A percentile compares a stretch with the other conserved stretches of the same genome.
These are phyloP conservation scores for Phoma sp. DNA, from an alignment of 2,329 filamentous ascomycete species.

Conservation along the genomic window DNA sequence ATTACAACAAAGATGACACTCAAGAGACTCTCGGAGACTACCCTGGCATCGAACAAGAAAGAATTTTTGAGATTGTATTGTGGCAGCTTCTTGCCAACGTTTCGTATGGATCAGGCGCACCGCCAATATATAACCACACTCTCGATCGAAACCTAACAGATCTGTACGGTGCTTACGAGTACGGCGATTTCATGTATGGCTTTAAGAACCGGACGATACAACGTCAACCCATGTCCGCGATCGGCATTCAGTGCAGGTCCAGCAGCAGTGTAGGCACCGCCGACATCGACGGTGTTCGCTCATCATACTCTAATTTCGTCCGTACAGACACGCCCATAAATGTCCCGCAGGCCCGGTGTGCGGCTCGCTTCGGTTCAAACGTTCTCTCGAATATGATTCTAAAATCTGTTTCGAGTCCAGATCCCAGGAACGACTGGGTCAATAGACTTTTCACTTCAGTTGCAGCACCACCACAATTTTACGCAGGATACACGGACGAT, in stretches of 20 bases:
- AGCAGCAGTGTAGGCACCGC: slow-evolving; percentile 18
- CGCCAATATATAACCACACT: not conserved
- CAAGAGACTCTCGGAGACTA: not conserved
- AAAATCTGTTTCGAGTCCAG: too few relatives aligned
- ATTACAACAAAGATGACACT: not conserved
- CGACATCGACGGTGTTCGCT: slow-evolving; percentile 10
- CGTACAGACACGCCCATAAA: slow-evolving; percentile 14
- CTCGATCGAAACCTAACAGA: slow-evolving; percentile 3
- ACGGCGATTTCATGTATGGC: not conserved
- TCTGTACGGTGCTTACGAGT: not conserved
- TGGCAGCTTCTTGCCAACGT: not conserved
- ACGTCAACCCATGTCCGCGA: slow-evolving; percentile 13
- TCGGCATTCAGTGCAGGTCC: slow-evolving; percentile 12
- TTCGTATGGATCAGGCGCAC: not conserved
- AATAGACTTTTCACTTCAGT: too few relatives aligned
- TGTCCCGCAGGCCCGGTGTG: not conserved
- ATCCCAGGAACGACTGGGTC: too few relatives aligned
- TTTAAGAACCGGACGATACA: not conserved
- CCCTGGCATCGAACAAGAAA: not conserved
- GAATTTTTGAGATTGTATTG: not conserved
- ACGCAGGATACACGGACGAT: too few relatives aligned
- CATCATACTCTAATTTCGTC: slow-evolving; percentile 14
- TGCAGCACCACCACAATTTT: too few relatives aligned
- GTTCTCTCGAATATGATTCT: too few relatives aligned
- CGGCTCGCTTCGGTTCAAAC: slow-evolving; percentile 3